Percentiles rank a stretch among this genome's conserved stretches.
phyloP scores from a whole-genome alignment of 352 stramenopile genomes.

The Globisporangium nodosum region DNA sequence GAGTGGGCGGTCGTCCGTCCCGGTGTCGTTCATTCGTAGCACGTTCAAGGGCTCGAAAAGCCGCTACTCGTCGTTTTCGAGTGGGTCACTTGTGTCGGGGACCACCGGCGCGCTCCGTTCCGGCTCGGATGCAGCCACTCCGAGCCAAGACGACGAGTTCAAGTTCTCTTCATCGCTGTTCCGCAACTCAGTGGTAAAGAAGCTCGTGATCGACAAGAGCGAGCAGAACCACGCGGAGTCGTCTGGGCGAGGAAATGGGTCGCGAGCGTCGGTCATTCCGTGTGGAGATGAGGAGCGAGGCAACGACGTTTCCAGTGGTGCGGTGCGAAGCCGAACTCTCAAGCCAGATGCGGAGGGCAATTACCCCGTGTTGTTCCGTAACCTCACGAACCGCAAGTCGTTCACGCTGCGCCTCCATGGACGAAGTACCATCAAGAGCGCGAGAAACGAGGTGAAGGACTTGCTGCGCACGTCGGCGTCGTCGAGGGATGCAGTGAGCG shows the following conservation, averaged over 20 bases:
- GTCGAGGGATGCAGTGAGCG: constrained; percentile 28
- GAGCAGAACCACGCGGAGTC: constrained; percentile 18
- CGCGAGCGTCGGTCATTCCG: constrained; percentile 53
- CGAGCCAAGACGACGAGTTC: constrained; percentile 41
- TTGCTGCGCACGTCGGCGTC: constrained; percentile 40
- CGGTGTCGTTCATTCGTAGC: constrained; percentile 68
- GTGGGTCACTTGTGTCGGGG: constrained; percentile 9
- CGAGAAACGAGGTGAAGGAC: constrained; percentile 50
- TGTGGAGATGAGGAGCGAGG: constrained; percentile 39
- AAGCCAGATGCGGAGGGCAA: constrained; percentile 50
- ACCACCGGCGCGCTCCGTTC: constrained; percentile 14
- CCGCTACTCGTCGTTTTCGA: constrained; percentile 48
- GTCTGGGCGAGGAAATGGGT: constrained; percentile 7
- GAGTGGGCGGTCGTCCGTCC: constrained; percentile 44
- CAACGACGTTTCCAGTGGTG: constrained; percentile 19
- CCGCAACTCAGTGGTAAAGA: constrained; percentile 46
- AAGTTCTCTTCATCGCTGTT: constrained; percentile 66
- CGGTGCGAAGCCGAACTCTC: constrained; percentile 22
- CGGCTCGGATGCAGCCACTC: constrained; percentile 14
- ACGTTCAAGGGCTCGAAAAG: constrained; percentile 73
- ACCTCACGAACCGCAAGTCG: constrained; percentile 59
- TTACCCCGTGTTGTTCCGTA: constrained; percentile 55
- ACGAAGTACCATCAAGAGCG: constrained; percentile 49
- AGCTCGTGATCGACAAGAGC: constrained; percentile 52
- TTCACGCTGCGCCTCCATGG: constrained; percentile 54